A percentile compares a stretch with the other conserved stretches of the same genome.
Evolutionary conservation across 1,139 yeast genomes (phyloP).

Genomic region (Nakaseomyces glabratus): DNA sequence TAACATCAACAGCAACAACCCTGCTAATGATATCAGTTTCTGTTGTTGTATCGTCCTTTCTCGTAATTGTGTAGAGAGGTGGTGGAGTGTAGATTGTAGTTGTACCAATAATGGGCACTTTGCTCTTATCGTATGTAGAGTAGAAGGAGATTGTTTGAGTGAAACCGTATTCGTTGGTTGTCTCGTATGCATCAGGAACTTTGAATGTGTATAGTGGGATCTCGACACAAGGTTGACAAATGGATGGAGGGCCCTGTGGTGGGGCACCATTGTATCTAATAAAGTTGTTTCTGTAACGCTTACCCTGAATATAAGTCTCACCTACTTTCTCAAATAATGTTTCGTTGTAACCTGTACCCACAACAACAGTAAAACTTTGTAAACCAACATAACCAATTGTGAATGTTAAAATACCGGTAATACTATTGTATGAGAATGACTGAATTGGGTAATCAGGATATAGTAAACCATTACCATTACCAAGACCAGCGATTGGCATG

Average conservation of each 20-base stretch:
- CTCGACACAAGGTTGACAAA: not conserved
- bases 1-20: conserved; percentile 3
- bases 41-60: not conserved
- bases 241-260: not conserved
- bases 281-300: not conserved
- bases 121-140: not conserved
- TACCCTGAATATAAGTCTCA: not conserved
- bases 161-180: not conserved
- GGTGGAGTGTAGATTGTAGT: conserved; percentile 4
- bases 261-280: not conserved
- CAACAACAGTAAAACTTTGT: not conserved
- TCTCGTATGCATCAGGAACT: not conserved
- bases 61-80: not conserved
- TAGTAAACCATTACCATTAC: conserved; percentile 3
- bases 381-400: conserved; percentile 1
- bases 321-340: not conserved
- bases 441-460: not conserved
- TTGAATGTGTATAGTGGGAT: conserved; percentile 1
- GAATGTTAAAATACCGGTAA: not conserved
- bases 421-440: not conserved
- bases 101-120: conserved; percentile 3
- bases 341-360: not conserved
- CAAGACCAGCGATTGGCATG: conserved; percentile 1
- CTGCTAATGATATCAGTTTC: conserved; percentile 3
- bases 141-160: not conserved